These are phyloP conservation scores for Elaeis guineensis DNA, from an alignment of 176 grass and related monocot genomes.

Conservation along the genomic window DNA sequence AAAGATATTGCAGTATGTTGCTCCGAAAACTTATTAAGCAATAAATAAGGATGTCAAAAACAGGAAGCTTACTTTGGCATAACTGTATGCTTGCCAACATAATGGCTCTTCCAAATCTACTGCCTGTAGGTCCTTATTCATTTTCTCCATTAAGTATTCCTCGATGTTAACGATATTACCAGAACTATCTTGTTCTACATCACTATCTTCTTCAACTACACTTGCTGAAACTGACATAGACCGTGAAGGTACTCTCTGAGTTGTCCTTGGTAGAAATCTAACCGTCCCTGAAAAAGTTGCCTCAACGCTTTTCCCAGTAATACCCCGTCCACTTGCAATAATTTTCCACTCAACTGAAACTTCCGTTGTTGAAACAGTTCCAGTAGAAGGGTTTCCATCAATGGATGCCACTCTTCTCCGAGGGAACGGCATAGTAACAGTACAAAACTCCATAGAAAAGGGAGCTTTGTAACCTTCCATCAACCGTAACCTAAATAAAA, in stretches of 20 bases:
- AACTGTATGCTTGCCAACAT: constrained; percentile 97
- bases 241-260: constrained; percentile 45
- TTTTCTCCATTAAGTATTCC: constrained; percentile 82
- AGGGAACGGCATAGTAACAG: constrained; percentile 85
- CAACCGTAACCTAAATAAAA: constrained; percentile 82
- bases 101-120: constrained; percentile 89
- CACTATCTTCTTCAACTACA: constrained; percentile 61
- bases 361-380: constrained; percentile 79
- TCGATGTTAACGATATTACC: constrained; percentile 68
- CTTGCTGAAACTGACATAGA: constrained; percentile 30
- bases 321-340: constrained; percentile 56
- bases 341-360: constrained; percentile 95
- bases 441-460: constrained; percentile 89
- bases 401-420: constrained; percentile 73
- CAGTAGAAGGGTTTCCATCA: constrained; percentile 83
- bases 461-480: constrained; percentile 91
- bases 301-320: constrained; percentile 79
- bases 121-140: constrained; percentile 79
- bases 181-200: constrained; percentile 51
- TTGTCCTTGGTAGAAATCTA: constrained; percentile 56
- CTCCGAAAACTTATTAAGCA: too few relatives aligned
- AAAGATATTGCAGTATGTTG: too few relatives aligned
- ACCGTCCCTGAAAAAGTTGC: constrained; percentile 84
- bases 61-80: constrained; percentile 65
- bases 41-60: too few relatives aligned